Evolutionary conservation across 495 filamentous ascomycete species (phyloP).

Genomic region (Penicillium desertorum): DNA sequence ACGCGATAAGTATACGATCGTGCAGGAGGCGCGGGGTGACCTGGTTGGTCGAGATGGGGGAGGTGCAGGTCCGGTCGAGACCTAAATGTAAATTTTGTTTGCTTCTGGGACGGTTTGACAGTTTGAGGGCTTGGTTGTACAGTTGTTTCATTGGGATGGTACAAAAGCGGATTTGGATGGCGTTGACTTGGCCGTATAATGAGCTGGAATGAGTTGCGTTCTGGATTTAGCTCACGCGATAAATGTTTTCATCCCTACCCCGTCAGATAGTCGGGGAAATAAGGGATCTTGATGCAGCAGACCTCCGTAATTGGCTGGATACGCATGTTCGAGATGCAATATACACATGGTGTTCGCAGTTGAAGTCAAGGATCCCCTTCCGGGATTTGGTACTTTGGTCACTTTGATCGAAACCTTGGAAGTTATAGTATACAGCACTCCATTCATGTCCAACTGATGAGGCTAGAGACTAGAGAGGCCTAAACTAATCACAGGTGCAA

Average conservation of each 20-base stretch:
- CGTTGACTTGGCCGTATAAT: not conserved
- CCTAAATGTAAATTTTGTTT: conserved; percentile 17
- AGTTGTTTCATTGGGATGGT: not conserved
- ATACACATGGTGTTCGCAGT: conserved; percentile 16
- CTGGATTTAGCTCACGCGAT: not conserved
- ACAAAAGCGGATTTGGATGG: not conserved
- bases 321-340: conserved; percentile 18
- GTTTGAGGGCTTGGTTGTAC: conserved; percentile 1
- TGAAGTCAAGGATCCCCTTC: conserved; percentile 17
- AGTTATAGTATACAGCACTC: conserved; percentile 9
- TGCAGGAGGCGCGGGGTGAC: conserved; percentile 6
- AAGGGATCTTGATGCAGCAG: conserved; percentile 18
- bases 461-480: conserved; percentile 10
- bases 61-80: conserved; percentile 28
- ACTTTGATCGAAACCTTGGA: not conserved
- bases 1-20: conserved; percentile 25
- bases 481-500: conserved; percentile 13
- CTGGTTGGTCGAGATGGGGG: conserved; percentile 22
- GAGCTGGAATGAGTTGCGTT: conserved; percentile 1
- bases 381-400: conserved; percentile 9
- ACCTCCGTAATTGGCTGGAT: conserved; percentile 14
- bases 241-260: conserved; percentile 8
- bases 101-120: conserved; percentile 7
- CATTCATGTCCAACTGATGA: conserved; percentile 6
- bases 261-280: conserved; percentile 20